Evolutionary conservation across 257 asterid genomes (phyloP).

Genomic region (Cruciata laevipes): DNA sequence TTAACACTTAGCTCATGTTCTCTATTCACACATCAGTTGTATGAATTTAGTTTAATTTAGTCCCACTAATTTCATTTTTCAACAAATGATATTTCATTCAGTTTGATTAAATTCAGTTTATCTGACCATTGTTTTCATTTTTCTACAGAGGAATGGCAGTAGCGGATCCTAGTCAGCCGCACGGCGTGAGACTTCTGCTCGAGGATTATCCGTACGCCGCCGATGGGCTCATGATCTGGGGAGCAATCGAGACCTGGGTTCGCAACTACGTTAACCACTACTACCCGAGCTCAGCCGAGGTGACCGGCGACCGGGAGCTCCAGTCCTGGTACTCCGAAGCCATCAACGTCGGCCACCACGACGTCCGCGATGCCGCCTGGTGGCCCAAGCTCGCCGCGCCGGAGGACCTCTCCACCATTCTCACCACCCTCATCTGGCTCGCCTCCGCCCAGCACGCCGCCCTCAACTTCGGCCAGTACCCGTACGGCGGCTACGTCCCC

Average conservation of each 20-base stretch:
- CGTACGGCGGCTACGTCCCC: slow-evolving; percentile 92
- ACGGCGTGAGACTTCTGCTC: slow-evolving; percentile 54
- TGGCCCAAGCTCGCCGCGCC: slow-evolving; percentile 85
- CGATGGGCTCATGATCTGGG: slow-evolving; percentile 90
- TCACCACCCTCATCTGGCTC: slow-evolving; percentile 84
- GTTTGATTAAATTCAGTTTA: too few species aligned
- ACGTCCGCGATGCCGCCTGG: slow-evolving; percentile 65
- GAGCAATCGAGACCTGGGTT: slow-evolving; percentile 63
- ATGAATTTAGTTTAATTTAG: too few species aligned
- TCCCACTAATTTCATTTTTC: too few species aligned
- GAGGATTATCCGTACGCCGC: slow-evolving; percentile 92
- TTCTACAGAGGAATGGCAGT: slow-evolving; percentile 81
- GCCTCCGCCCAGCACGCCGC: slow-evolving; percentile 98
- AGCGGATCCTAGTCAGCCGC: slow-evolving; percentile 66
- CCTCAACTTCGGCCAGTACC: slow-evolving; percentile 88
- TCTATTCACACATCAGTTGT: too few species aligned
- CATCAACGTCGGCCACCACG: slow-evolving; percentile 83
- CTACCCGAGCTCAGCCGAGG: slow-evolving; percentile 49
- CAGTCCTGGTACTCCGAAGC: slow-evolving; percentile 98
- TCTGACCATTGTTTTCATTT: too few species aligned
- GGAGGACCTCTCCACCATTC: slow-evolving; percentile 56
- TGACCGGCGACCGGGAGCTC: slow-evolving; percentile 73
- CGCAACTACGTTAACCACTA: slow-evolving; percentile 51
- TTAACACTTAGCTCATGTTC: too few species aligned
- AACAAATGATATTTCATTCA: too few species aligned